phyloP scores from a whole-genome alignment of 73 alveolate species.

The Paramecium biaurelia region DNA sequence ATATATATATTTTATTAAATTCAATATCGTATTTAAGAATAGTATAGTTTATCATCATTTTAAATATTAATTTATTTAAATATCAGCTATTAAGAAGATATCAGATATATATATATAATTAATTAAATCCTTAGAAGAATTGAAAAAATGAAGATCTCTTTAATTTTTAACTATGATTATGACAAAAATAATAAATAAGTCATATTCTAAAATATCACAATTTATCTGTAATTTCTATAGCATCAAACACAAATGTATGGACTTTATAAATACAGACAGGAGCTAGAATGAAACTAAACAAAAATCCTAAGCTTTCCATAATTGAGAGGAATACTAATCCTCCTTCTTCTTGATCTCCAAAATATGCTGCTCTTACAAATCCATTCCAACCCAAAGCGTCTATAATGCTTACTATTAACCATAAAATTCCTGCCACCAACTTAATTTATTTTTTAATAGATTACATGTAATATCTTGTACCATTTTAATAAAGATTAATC shows the following conservation, averaged over 20 bases:
- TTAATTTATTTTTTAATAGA: neutral
- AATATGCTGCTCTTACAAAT: constrained; percentile 15
- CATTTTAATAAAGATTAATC: neutral
- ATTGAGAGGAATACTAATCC: constrained; percentile 43
- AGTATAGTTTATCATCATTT: too few species aligned
- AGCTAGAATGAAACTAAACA: neutral
- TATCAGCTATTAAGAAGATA: too few species aligned
- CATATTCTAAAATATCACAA: neutral
- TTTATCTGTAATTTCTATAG: neutral
- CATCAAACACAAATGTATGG: constrained; percentile 27
- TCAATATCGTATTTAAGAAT: too few species aligned
- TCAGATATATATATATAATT: too few species aligned
- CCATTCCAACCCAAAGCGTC: constrained; percentile 48
- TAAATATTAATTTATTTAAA: too few species aligned
- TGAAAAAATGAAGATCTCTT: too few species aligned
- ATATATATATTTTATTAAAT: too few species aligned
- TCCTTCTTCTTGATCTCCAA: neutral
- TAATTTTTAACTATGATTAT: neutral
- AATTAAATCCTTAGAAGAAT: too few species aligned
- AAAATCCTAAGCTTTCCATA: constrained; percentile 5
- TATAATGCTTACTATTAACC: constrained; percentile 1
- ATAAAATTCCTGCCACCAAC: constrained; percentile 40
- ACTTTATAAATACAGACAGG: constrained; percentile 49
- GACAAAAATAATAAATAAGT: neutral
- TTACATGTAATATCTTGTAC: constrained; percentile 31